phyloP scores from a whole-genome alignment of 1,284 basidiomycete genomes.

The Mycosarcoma mackinlayi region DNA sequence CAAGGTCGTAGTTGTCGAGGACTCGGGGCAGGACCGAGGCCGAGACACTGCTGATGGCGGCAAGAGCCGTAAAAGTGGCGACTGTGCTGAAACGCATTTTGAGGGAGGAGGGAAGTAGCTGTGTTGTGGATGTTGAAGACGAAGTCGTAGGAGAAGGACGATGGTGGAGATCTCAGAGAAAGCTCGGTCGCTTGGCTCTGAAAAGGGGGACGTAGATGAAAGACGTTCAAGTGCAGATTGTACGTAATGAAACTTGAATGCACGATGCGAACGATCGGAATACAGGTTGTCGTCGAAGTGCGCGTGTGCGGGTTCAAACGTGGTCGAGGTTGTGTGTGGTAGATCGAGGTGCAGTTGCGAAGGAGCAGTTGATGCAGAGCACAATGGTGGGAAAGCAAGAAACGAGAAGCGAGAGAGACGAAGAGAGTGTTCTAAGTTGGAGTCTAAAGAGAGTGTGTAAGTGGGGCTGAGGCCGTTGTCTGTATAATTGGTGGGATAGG shows the following conservation, averaged over 20 bases:
- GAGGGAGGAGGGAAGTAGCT: not conserved
- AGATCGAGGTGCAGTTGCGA: conserved; percentile 1
- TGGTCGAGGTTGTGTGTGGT: conserved; percentile 2
- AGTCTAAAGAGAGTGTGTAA: conserved; percentile 18
- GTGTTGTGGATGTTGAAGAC: not conserved
- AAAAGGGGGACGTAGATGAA: no score
- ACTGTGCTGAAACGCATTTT: conserved; percentile 42
- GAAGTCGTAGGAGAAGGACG: not conserved
- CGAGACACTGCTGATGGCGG: conserved; percentile 30
- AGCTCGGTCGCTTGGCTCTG: not conserved
- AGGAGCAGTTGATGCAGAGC: conserved; percentile 1
- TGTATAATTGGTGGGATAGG: not conserved
- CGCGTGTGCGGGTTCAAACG: not conserved
- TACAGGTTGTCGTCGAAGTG: not conserved
- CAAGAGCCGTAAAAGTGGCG: conserved; percentile 25
- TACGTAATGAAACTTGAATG: conserved; percentile 5
- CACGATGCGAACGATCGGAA: conserved; percentile 3
- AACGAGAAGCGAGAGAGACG: not conserved
- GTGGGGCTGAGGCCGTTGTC: conserved; percentile 3
- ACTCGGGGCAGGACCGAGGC: conserved; percentile 44
- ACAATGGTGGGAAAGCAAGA: conserved; percentile 5
- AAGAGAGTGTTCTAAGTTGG: conserved; percentile 33
- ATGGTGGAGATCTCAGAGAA: not conserved
- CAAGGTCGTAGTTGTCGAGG: conserved; percentile 40
- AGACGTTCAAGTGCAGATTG: not conserved